Percentiles rank a stretch among this genome's conserved stretches.
Conservation (phyloP, 1,284 basidiomycete species). For the Xerocomus tenax region DNA sequence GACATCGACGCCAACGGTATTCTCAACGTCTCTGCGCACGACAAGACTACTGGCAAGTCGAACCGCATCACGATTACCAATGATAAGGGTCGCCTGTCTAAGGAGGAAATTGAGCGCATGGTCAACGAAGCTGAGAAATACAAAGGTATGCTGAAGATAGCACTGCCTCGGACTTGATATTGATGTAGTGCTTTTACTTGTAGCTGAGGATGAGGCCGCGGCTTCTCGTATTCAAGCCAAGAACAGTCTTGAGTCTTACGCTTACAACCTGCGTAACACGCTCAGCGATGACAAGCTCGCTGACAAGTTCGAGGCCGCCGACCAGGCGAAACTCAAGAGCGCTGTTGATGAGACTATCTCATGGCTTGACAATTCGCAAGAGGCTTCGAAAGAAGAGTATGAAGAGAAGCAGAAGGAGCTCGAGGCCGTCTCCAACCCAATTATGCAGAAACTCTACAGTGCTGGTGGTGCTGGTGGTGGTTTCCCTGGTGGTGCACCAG, state of each 20-base stretch:
- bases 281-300: conserved; percentile 77
- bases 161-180: not conserved
- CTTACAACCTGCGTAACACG: conserved; percentile 94
- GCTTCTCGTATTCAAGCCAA: conserved; percentile 80
- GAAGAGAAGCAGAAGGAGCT: conserved; percentile 94
- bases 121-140: conserved; percentile 89
- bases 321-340: conserved; percentile 81
- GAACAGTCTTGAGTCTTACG: conserved; percentile 86
- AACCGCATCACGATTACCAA: conserved; percentile 96
- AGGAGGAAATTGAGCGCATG: conserved; percentile 99
- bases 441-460: conserved; percentile 90
- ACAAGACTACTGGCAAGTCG: conserved; percentile 97
- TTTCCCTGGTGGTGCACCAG: conserved; percentile 44
- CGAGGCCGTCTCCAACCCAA: conserved; percentile 84
- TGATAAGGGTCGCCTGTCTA: conserved; percentile 95
- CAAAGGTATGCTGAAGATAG: conserved; percentile 46
- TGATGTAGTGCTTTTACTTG: conserved; percentile 16
- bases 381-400: conserved; percentile 94
- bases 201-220: conserved; percentile 75
- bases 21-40: conserved; percentile 89
- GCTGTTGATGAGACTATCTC: conserved; percentile 81
- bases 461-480: conserved; percentile 59
- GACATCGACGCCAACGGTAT: conserved; percentile 99
- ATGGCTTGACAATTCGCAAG: conserved; percentile 85
- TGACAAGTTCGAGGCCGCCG: conserved; percentile 80